These are phyloP conservation scores for Chamaenerion angustifolium DNA, from an alignment of 345 rosid genomes.

Conservation along the genomic window DNA sequence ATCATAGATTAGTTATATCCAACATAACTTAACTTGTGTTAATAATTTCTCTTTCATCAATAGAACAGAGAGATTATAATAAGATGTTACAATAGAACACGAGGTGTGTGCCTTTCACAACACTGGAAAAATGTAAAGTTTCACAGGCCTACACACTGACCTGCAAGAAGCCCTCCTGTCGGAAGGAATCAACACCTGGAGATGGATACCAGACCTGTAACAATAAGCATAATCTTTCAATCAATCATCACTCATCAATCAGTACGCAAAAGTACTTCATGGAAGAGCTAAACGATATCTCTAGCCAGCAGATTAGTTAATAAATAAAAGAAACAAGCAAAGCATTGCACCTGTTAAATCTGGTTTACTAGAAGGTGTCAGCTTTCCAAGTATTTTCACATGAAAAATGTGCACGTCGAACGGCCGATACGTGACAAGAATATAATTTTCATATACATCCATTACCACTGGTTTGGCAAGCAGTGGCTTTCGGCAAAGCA, in stretches of 20 bases:
- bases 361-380: slow-evolving; percentile 65
- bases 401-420: slow-evolving; percentile 90
- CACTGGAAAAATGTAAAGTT: too few species aligned
- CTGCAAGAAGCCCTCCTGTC: slow-evolving; percentile 97
- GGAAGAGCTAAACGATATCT: slow-evolving; percentile 8
- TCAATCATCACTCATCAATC: too few species aligned
- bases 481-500: slow-evolving; percentile 74
- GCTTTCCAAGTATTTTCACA: slow-evolving; percentile 54
- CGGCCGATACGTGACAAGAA: slow-evolving; percentile 79
- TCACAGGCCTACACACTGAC: slow-evolving; percentile 22
- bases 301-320: slow-evolving; percentile 5
- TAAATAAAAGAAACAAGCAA: slow-evolving; percentile 5
- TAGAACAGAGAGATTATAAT: too few species aligned
- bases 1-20: too few species aligned
- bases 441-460: slow-evolving; percentile 82
- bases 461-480: slow-evolving; percentile 92
- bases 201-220: slow-evolving; percentile 99
- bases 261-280: too few species aligned
- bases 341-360: slow-evolving; percentile 64
- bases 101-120: too few species aligned
- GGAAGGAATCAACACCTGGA: slow-evolving; percentile 72
- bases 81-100: too few species aligned
- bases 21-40: too few species aligned
- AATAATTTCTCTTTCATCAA: too few species aligned
- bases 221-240: slow-evolving; percentile 15